Evolutionary conservation across 2,329 filamentous ascomycete genomes (phyloP), one percentile per base, ranked within the genome.

Genomic region (Didymellaceae sp.): DNA sequence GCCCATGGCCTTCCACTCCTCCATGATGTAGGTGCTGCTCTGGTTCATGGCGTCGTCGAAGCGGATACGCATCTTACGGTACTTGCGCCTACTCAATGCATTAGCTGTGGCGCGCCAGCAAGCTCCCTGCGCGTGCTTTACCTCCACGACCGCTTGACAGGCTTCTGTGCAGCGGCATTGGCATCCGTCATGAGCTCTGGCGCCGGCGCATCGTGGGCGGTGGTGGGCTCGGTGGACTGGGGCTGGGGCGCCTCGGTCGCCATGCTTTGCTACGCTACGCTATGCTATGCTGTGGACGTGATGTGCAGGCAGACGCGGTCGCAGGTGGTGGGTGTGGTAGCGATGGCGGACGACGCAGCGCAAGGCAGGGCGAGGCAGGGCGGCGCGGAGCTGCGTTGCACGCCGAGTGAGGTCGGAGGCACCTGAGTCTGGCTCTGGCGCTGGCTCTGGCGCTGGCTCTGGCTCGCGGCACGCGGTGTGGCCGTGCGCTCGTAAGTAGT

Each of bases 1-100:
- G 59, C 87, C 86, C 54, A 88, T 85, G 26, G 92, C 89, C 74
- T 88, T 87, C 72, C 90, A 89, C 73, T 94, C 91, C 45, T 89
- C 82, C 63, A 86, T 85, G 75, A 94, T 94, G 53, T 94, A 81
- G 45, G 86, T 83, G 74, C 96, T 94, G 71, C 90, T 89, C 59
- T 90, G 85, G 49, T 87, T 83, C 83, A 92, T 90, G 66, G 85
- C 85, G 41, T 86, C 80, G 62, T 94, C 89, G 68, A 94, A 95
- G 21, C 81, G 79, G 70, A 88, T 81, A 75, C 88, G 87, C 86
- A 94, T 90, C 81, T 95, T 95, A 65, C 89, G 88, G 74, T 95
- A 99, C 80, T 99, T 99, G 78, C 96, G 96, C 82, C 73, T 74
- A 59, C 24, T 10, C 9, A n/a, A 5, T 18, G 39, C 8, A n/a